Percentiles rank a stretch among this genome's conserved stretches.
Conservation (phyloP, 2,329 filamentous ascomycete species). For the Trichoderma oligosporum region DNA sequence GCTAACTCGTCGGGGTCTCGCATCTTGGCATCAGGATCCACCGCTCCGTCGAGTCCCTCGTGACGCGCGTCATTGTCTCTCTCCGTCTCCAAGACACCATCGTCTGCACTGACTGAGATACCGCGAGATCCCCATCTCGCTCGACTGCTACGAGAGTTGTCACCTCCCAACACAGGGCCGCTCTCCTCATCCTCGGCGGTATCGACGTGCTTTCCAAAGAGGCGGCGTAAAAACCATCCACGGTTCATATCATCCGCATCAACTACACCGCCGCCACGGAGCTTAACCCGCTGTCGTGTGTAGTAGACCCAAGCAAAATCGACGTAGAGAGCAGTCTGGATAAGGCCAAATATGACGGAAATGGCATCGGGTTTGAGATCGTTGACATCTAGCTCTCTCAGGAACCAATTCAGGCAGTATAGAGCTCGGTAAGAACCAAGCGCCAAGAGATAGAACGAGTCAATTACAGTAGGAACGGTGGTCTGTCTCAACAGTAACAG, state of each 20-base stretch:
- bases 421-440: slow-evolving; percentile 84
- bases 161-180: slow-evolving; percentile 40
- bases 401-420: slow-evolving; percentile 90
- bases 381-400: slow-evolving; percentile 58
- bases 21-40: slow-evolving; percentile 64
- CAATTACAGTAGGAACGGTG: slow-evolving; percentile 91
- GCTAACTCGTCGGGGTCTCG: slow-evolving; percentile 63
- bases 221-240: slow-evolving; percentile 76
- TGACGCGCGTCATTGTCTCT: slow-evolving; percentile 45
- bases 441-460: slow-evolving; percentile 89
- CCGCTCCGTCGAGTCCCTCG: slow-evolving; percentile 43
- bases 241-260: slow-evolving; percentile 84
- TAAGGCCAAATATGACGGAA: slow-evolving; percentile 77
- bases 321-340: slow-evolving; percentile 85
- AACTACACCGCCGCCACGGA: slow-evolving; percentile 78
- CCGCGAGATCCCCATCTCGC: slow-evolving; percentile 62
- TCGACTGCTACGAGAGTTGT: slow-evolving; percentile 33
- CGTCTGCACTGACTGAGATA: slow-evolving; percentile 64
- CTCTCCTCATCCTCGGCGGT: slow-evolving; percentile 61
- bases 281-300: slow-evolving; percentile 87
- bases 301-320: slow-evolving; percentile 99
- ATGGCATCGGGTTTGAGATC: slow-evolving; percentile 63
- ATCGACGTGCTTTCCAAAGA: slow-evolving; percentile 61
- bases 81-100: slow-evolving; percentile 52
- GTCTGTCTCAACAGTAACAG: slow-evolving; percentile 89